A percentile compares a stretch with the other conserved stretches of the same genome.
Conservation (phyloP, 75 land plant genomes). For the Selaginella tamariscina region DNA sequence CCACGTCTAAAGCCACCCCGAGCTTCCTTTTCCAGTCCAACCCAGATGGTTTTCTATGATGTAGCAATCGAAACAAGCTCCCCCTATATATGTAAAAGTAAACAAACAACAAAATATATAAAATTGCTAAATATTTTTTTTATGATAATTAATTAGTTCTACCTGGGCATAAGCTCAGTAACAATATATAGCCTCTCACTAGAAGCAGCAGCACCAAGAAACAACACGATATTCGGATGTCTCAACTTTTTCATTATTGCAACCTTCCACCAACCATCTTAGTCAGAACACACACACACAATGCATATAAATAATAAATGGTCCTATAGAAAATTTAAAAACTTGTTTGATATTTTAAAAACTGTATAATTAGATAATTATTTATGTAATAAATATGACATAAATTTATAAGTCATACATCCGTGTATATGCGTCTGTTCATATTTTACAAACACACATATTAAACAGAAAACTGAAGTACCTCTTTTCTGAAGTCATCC, state of each 20-base stretch:
- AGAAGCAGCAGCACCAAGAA: constrained; percentile 83
- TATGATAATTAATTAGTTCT: background rate
- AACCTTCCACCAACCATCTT: constrained; percentile 33
- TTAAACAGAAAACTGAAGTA: too few relatives aligned
- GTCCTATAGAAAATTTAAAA: too few relatives aligned
- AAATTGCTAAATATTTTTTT: too few relatives aligned
- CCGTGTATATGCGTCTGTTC: too few relatives aligned
- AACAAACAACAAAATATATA: too few relatives aligned
- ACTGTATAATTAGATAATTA: too few relatives aligned
- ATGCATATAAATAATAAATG: too few relatives aligned
- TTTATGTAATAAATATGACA: too few relatives aligned
- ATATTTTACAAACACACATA: too few relatives aligned
- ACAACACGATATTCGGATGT: constrained; percentile 89
- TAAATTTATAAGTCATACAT: too few relatives aligned
- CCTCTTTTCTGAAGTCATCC: background rate
- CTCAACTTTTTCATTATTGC: constrained; percentile 68
- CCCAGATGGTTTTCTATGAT: constrained; percentile 37
- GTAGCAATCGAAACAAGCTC: constrained; percentile 67
- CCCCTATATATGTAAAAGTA: constrained; percentile 41
- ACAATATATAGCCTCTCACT: constrained; percentile 77
- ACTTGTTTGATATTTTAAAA: too few relatives aligned
- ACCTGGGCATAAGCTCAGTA: constrained; percentile 87
- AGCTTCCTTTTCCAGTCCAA: constrained; percentile 66
- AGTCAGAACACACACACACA: background rate
- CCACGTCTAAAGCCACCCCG: constrained; percentile 90